phyloP scores from a whole-genome alignment of 108 stramenopile species.

The Discostella pseudostelligera region DNA sequence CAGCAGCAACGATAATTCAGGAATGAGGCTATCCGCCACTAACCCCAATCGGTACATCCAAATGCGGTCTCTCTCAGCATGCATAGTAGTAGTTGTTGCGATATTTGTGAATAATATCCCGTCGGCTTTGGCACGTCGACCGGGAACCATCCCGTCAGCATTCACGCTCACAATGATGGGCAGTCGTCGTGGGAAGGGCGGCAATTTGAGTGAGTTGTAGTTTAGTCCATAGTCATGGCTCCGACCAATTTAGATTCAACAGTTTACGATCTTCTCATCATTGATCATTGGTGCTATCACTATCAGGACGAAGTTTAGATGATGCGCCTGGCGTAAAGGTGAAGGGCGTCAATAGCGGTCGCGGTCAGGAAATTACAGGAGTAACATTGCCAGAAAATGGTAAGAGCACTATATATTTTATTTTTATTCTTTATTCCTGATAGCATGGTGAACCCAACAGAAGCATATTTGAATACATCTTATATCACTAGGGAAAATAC shows the following conservation, averaged over 20 bases:
- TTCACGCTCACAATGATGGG: slow-evolving; percentile 9
- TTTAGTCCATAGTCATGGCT: background rate
- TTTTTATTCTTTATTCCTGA: slow-evolving; percentile 7
- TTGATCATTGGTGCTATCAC: background rate
- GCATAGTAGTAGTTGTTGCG: background rate
- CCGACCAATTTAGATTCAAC: background rate
- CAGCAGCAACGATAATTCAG: slow-evolving; percentile 35
- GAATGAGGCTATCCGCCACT: too few species aligned
- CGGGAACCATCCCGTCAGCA: background rate
- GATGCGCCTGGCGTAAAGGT: background rate
- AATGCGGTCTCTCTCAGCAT: background rate
- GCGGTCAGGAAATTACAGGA: slow-evolving; percentile 86
- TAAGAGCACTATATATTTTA: slow-evolving; percentile 2
- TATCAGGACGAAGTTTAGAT: slow-evolving; percentile 12
- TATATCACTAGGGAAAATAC: slow-evolving; percentile 30
- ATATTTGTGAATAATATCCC: background rate
- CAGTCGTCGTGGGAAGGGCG: slow-evolving; percentile 10
- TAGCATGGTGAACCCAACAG: background rate
- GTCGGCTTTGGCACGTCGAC: slow-evolving; percentile 1
- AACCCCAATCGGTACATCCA: too few species aligned
- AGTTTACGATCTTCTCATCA: too few species aligned
- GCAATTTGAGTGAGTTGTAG: slow-evolving; percentile 14
- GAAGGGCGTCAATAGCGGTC: slow-evolving; percentile 45
- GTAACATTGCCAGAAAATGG: slow-evolving; percentile 73
- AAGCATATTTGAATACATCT: background rate